These are phyloP conservation scores for Liquidambar formosana DNA, from an alignment of 164 flowering plant species.

Conservation along the genomic window DNA sequence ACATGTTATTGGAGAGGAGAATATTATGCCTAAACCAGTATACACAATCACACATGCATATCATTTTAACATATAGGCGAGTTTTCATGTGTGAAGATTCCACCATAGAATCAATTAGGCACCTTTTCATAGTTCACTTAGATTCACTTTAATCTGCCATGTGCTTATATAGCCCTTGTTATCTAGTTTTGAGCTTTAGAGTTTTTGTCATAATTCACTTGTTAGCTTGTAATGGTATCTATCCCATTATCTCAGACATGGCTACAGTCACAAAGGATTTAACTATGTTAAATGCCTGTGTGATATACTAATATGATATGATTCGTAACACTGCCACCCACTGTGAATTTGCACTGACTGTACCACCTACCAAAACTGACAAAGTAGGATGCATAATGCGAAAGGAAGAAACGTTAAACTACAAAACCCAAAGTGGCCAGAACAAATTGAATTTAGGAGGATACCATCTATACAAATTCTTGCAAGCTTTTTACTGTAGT, in stretches of 20 bases:
- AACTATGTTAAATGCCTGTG: neutral
- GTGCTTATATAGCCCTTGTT: too few relatives aligned
- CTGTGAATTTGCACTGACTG: neutral
- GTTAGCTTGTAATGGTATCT: neutral
- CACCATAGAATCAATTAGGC: neutral
- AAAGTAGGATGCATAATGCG: neutral
- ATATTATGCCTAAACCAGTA: too few relatives aligned
- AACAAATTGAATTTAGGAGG: neutral
- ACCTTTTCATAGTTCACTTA: neutral
- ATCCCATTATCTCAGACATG: too few relatives aligned
- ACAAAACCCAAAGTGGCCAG: neutral
- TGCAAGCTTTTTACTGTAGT: neutral
- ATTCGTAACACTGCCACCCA: neutral
- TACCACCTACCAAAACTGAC: neutral
- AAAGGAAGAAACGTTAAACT: neutral
- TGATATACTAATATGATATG: neutral
- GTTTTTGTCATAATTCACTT: neutral
- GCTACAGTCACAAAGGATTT: too few relatives aligned
- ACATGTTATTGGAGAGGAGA: too few relatives aligned
- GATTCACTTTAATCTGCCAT: too few relatives aligned
- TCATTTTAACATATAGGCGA: neutral
- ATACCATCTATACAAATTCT: neutral
- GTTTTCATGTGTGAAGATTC: neutral
- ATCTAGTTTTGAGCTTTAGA: too few relatives aligned
- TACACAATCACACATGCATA: neutral